These are phyloP conservation scores for Sistotremastrum niveocremeum DNA, from an alignment of 768 basidiomycete species.

Conservation along the genomic window DNA sequence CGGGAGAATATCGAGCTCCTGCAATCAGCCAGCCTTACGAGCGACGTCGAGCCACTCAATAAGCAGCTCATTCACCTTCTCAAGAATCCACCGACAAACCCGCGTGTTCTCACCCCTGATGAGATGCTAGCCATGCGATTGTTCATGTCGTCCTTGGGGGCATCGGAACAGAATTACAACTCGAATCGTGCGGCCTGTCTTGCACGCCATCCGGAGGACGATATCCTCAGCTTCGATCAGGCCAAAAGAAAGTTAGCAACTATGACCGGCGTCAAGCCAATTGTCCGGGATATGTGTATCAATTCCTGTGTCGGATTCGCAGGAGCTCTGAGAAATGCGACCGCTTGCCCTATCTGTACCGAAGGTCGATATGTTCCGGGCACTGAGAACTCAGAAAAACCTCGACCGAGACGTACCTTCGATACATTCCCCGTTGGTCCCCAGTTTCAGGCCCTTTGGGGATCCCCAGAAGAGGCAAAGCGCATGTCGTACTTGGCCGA, in stretches of 20 bases:
- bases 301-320: conserved; percentile 27
- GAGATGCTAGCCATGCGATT: too few species aligned
- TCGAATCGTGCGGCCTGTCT: conserved; percentile 10
- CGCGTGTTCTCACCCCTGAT: too few species aligned
- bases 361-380: conserved; percentile 16
- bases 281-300: conserved; percentile 15
- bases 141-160: too few species aligned
- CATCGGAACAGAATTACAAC: conserved; percentile 20
- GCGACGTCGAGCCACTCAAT: too few species aligned
- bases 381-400: conserved; percentile 8
- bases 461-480: background rate
- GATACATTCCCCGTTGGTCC: conserved; percentile 2
- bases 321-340: conserved; percentile 19
- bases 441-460: background rate
- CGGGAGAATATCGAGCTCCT: too few species aligned
- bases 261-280: conserved; percentile 10
- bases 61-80: too few species aligned
- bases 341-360: conserved; percentile 14
- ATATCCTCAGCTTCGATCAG: conserved; percentile 5
- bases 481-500: conserved; percentile 1
- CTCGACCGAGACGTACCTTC: conserved; percentile 18
- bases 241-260: conserved; percentile 5
- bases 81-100: too few species aligned
- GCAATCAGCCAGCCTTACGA: too few species aligned
- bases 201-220: conserved; percentile 1